phyloP scores from a whole-genome alignment of 129 eudicot species.

The Cynara cardunculus region DNA sequence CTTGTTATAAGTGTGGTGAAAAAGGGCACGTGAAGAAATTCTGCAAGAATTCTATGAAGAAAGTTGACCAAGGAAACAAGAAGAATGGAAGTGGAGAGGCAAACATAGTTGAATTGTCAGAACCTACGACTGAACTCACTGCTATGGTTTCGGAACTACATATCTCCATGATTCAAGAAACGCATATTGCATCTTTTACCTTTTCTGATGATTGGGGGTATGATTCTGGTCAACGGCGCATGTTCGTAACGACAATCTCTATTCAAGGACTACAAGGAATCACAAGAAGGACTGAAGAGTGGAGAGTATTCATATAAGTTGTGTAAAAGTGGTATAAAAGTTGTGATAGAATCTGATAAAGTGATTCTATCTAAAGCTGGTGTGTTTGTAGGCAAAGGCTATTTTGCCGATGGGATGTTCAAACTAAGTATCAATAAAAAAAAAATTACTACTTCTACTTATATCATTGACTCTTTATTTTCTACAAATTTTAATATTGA shows the following conservation, averaged over 20 bases:
- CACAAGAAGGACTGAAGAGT: background rate
- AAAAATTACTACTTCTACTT: constrained; percentile 4
- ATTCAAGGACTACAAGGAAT: background rate
- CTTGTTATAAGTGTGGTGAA: constrained; percentile 5
- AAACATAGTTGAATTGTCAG: background rate
- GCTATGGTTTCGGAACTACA: constrained; percentile 2
- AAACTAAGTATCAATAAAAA: constrained; percentile 21
- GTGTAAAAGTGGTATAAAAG: background rate
- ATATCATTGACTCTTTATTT: background rate
- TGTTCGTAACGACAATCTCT: constrained; percentile 16
- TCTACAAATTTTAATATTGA: background rate
- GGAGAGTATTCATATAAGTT: background rate
- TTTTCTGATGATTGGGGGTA: constrained; percentile 14
- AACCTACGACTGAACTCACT: background rate
- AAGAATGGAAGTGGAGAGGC: background rate
- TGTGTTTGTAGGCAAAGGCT: constrained; percentile 9
- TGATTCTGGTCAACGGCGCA: constrained; percentile 22
- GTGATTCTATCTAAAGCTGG: background rate
- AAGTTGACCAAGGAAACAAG: background rate
- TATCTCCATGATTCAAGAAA: constrained; percentile 9
- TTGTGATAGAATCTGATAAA: constrained; percentile 3
- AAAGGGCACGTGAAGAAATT: background rate
- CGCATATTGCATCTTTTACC: background rate
- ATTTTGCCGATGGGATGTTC: constrained; percentile 19
- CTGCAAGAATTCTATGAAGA: background rate